Percentiles rank a stretch among this genome's conserved stretches.
Evolutionary conservation across 768 basidiomycete genomes (phyloP).

Genomic region (Hortiboletus campestris): DNA sequence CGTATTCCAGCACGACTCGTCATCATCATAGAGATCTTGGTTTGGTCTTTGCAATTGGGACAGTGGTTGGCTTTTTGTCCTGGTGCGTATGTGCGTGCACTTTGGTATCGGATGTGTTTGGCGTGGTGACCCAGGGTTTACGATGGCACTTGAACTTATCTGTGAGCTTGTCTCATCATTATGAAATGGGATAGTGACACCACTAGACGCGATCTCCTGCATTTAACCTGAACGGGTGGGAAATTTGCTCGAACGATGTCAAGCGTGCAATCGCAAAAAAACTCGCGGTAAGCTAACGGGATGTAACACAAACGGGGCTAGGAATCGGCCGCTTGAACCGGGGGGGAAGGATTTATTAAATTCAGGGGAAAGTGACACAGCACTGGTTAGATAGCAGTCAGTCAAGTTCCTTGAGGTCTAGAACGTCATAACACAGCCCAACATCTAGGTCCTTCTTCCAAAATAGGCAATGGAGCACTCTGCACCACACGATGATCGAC

Average conservation of each 20-base stretch:
- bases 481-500: constrained; percentile 22
- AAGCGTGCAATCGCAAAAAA: neutral
- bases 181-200: neutral
- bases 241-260: neutral
- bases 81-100: neutral
- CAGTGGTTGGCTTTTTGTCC: neutral
- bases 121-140: neutral
- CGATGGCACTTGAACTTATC: neutral
- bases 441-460: constrained; percentile 15
- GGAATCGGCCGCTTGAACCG: neutral
- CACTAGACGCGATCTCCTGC: neutral
- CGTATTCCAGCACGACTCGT: neutral
- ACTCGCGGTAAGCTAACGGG: neutral
- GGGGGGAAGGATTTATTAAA: neutral
- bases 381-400: neutral
- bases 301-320: neutral
- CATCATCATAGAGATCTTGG: neutral
- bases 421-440: constrained; percentile 17
- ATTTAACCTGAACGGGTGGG: neutral
- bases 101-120: neutral
- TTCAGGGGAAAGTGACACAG: constrained; percentile 1
- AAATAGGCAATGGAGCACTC: constrained; percentile 26
- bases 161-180: neutral
- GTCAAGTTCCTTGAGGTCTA: constrained; percentile 13
- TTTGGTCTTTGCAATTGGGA: neutral